Evolutionary conservation across 2,329 filamentous ascomycete genomes (phyloP).

Genomic region (Fusarium subtropicale): DNA sequence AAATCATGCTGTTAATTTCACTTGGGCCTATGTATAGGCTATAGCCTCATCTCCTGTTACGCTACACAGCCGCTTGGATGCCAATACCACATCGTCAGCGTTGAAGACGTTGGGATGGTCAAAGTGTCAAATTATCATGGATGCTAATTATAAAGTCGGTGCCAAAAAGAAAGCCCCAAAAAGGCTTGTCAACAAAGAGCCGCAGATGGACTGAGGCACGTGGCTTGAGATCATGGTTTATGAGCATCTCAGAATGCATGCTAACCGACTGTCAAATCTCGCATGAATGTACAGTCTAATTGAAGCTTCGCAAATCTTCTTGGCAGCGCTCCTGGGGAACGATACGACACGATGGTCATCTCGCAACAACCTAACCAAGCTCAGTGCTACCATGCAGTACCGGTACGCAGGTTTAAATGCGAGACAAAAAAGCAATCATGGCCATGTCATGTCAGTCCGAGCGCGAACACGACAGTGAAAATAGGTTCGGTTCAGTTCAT

Average conservation of each 20-base stretch:
- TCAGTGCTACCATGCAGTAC: conserved; percentile 4
- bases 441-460: conserved; percentile 20
- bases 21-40: too few species aligned
- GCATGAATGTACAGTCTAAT: conserved; percentile 37
- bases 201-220: conserved; percentile 41
- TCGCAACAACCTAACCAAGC: neutral
- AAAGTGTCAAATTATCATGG: conserved; percentile 23
- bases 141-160: conserved; percentile 1
- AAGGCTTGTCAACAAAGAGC: conserved; percentile 27
- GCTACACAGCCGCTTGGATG: conserved; percentile 24
- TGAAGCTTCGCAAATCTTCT: conserved; percentile 37
- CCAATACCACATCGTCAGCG: conserved; percentile 14
- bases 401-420: conserved; percentile 4
- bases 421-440: conserved; percentile 28
- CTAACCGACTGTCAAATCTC: conserved; percentile 12
- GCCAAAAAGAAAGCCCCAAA: neutral
- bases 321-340: conserved; percentile 18
- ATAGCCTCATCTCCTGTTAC: neutral
- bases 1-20: neutral
- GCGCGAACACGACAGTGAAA: conserved; percentile 4
- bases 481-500: neutral
- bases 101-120: conserved; percentile 27
- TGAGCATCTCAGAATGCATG: neutral
- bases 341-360: conserved; percentile 1
- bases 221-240: conserved; percentile 31